Evolutionary conservation across 495 filamentous ascomycete species (phyloP).

Genomic region (Penicillium robsamsonii): DNA sequence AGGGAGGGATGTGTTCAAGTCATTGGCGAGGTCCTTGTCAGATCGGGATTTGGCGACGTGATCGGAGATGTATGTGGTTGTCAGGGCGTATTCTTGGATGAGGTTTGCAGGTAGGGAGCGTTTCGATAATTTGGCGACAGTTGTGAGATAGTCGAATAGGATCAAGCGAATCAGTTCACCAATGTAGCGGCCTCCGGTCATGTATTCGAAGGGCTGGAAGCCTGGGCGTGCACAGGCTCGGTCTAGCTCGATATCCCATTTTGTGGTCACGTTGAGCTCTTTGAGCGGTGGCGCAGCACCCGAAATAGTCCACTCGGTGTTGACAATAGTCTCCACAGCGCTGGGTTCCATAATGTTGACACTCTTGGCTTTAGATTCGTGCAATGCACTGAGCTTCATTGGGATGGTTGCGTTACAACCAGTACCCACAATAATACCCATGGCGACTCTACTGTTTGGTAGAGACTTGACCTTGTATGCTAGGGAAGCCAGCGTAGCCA

Average conservation of each 20-base stretch:
- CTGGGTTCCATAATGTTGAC: conserved; percentile 39
- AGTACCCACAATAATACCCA: conserved; percentile 80
- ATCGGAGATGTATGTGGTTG: conserved; percentile 68
- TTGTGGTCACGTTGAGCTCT: conserved; percentile 61
- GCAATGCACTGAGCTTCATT: conserved; percentile 61
- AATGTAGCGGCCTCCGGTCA: conserved; percentile 80
- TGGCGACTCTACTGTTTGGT: conserved; percentile 68
- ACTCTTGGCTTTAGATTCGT: conserved; percentile 57
- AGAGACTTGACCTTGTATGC: conserved; percentile 63
- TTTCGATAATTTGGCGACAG: conserved; percentile 33
- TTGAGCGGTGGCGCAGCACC: conserved; percentile 66
- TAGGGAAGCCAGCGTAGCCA: conserved; percentile 75
- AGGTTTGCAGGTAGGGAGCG: conserved; percentile 56
- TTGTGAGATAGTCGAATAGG: conserved; percentile 62
- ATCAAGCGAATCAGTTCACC: conserved; percentile 78
- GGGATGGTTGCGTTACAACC: conserved; percentile 82
- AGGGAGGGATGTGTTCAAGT: conserved; percentile 55
- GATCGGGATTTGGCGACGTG: conserved; percentile 51
- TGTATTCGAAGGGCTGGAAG: conserved; percentile 85
- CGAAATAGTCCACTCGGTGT: conserved; percentile 84
- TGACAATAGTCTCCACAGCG: conserved; percentile 66
- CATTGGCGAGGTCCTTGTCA: conserved; percentile 46
- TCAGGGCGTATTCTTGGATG: conserved; percentile 59
- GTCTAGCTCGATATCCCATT: conserved; percentile 70
- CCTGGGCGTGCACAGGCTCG: conserved; percentile 65